A percentile compares a stretch with the other conserved stretches of the same genome.
phyloP scores from a whole-genome alignment of 2,329 filamentous ascomycete genomes.

The Arthrobotrys sinensis region DNA sequence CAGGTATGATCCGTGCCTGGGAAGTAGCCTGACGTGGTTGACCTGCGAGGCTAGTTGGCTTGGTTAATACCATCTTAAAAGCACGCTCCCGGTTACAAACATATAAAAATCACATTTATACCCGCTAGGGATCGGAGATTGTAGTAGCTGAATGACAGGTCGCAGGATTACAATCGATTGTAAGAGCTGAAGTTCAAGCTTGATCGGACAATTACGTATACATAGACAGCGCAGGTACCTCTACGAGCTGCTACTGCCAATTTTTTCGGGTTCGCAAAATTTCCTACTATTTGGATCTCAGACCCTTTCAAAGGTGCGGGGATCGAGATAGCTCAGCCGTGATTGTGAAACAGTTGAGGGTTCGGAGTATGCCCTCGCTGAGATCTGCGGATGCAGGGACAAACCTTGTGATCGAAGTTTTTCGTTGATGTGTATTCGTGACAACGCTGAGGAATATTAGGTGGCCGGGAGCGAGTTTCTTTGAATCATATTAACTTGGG shows the following conservation, averaged over 20 bases:
- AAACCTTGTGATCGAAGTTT: constrained; percentile 21
- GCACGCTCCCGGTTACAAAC: background rate
- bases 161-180: background rate
- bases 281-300: too few species aligned
- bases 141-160: background rate
- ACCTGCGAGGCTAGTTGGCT: background rate
- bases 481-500: background rate
- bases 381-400: constrained; percentile 28
- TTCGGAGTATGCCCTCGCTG: constrained; percentile 26
- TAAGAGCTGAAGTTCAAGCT: background rate
- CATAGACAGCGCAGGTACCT: too few species aligned
- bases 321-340: constrained; percentile 1
- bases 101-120: background rate
- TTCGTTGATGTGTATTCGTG: background rate
- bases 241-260: too few species aligned
- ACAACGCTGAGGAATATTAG: background rate
- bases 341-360: constrained; percentile 16
- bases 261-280: too few species aligned
- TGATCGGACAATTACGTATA: too few species aligned
- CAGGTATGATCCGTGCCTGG: constrained; percentile 8
- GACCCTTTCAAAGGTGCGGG: constrained; percentile 1
- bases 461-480: background rate
- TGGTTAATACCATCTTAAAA: background rate
- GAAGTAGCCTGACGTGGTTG: constrained; percentile 13
- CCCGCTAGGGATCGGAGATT: background rate